Base-by-base conservation (phyloP, 1,284 basidiomycete species). In the Microbotryum saponariae region DNA sequence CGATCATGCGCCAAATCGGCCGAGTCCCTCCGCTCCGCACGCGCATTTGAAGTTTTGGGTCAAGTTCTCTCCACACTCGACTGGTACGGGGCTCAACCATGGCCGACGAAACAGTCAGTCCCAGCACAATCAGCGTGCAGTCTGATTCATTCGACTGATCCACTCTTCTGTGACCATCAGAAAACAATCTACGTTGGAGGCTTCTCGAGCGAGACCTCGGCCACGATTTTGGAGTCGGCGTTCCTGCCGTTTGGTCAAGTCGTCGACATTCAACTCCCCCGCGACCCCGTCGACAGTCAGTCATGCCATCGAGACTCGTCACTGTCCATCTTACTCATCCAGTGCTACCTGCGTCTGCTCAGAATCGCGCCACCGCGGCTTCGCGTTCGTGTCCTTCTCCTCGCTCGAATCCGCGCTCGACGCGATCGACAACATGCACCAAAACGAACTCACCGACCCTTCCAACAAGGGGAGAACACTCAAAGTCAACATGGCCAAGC, bases 391-490 rank as follows among this genome's bases (percentile, higher is more conserved):
- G 20, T 65, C 70, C 16, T 74, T 69, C 50, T 54, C 61, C 12
- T 51, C 42, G n/a, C 27, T 59, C 25, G 50, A 63, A 3, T 61
- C 68, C 20, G 70, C 73, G 14, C 42, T 71, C 20, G 71, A 73
- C 33, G 73, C 73, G 2, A 70, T 73, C 49, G 73, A 74, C 58
- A 74, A 74, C 60, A 74, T 74, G 73, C 69, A 74, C 62, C 53
- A 69, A 21, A 74, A 74, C 54, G 55, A 66, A 45, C 51, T 74
- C 18, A 63, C 64, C 4, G 60, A 56, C 27, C 42, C 59, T 33
- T 56, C 57, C 27, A 64, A 69, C 51, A 54, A 56, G 54, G 66
- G 25, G 20, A 21, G 59, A 48, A 50, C 64, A 49, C 52, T 72
- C 47, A 72, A 70, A 58, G 67, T 69, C 55, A 72, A 72, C 58